phyloP scores from a whole-genome alignment of 805 yeast species.

The Wickerhamiella brachini region DNA sequence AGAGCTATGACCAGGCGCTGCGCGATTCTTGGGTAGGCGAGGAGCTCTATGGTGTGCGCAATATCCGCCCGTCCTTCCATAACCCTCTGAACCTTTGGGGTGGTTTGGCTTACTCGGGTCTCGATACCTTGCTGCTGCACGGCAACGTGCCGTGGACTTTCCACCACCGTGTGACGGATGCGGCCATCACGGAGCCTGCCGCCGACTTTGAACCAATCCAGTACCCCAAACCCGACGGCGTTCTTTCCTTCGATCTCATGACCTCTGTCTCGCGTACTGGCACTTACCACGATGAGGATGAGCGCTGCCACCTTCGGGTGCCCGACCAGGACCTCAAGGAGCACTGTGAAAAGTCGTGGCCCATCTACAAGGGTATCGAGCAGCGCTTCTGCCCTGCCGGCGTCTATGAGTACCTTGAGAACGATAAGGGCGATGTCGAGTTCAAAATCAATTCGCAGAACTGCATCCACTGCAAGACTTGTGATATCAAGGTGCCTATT shows the following conservation, averaged over 20 bases:
- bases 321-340: slow-evolving; percentile 28
- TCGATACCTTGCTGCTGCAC: slow-evolving; percentile 60
- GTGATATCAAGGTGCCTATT: slow-evolving; percentile 92
- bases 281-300: slow-evolving; percentile 90
- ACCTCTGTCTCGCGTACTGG: slow-evolving; percentile 97
- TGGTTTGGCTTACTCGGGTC: slow-evolving; percentile 73
- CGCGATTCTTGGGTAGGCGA: slow-evolving; percentile 73
- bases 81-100: slow-evolving; percentile 61
- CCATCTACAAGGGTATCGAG: slow-evolving; percentile 76
- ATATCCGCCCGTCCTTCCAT: slow-evolving; percentile 84
- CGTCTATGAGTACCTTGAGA: slow-evolving; percentile 84
- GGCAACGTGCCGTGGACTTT: slow-evolving; percentile 89
- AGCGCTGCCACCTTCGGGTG: slow-evolving; percentile 68
- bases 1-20: slow-evolving; percentile 48
- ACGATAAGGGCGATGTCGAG: slow-evolving; percentile 48
- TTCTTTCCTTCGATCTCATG: slow-evolving; percentile 75
- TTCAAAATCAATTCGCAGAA: slow-evolving; percentile 94
- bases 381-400: slow-evolving; percentile 96
- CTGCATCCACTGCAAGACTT: slow-evolving; percentile 96
- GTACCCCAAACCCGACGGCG: slow-evolving; percentile 95
- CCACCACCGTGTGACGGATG: slow-evolving; percentile 52
- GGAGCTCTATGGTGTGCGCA: slow-evolving; percentile 75
- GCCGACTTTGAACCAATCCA: slow-evolving; percentile 52
- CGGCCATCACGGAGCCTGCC: slow-evolving; percentile 59
- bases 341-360: slow-evolving; percentile 59